Base-by-base conservation (phyloP, 2,329 filamentous ascomycete species). In the Dactylellina drechsleri region DNA sequence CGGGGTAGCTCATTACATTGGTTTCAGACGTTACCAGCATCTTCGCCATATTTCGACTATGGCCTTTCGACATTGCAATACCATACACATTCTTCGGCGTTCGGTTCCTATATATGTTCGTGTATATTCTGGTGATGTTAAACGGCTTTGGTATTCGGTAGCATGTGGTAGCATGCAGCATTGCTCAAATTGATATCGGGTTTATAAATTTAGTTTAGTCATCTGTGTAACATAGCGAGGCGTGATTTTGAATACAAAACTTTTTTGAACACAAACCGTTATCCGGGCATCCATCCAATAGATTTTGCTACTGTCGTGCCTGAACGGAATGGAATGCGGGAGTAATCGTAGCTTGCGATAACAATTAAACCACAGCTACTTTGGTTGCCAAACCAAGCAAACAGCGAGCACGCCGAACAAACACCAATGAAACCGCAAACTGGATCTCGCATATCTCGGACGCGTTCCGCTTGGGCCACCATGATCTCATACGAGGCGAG, bases 51-150 rank as follows among this genome's bases (percentile, higher is more conserved):
- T 6, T 47, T 10, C 6, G 20, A n/a, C 47, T 49, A 18, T 8
- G 8, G 15, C 36, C 54, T 31, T 36, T 36, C 20, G 53, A 41
- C 16, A 41, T 23, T 7, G 8, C n/a, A 13, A 18, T 6, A 23
- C 7, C n/a, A 20, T 16, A 10, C 53, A 16, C 57, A 60, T 60
- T 62, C 20, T 62, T 52, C 45, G 59, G 59, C 59, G 59, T 62
- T 53, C 26, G 59, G 59, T 53, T 41, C 6, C 12, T 53, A 36
- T 36, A 36, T 36, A 36, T 4, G 31, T 36, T 36, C 31, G 12
- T 61, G 7, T 49, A 15, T 53, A 36, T 50, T 15, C 26, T 36
- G 18, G 43, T 15, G 40, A 61, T 20, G 43, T 36, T n/a, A 60
- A 62, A 62, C 52, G 31, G 28, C 2, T 36, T 12, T n/a, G 28